A percentile compares a stretch with the other conserved stretches of the same genome.
Evolutionary conservation across 768 basidiomycete genomes (phyloP).

Genomic region (Macrolepiota fuliginosa): DNA sequence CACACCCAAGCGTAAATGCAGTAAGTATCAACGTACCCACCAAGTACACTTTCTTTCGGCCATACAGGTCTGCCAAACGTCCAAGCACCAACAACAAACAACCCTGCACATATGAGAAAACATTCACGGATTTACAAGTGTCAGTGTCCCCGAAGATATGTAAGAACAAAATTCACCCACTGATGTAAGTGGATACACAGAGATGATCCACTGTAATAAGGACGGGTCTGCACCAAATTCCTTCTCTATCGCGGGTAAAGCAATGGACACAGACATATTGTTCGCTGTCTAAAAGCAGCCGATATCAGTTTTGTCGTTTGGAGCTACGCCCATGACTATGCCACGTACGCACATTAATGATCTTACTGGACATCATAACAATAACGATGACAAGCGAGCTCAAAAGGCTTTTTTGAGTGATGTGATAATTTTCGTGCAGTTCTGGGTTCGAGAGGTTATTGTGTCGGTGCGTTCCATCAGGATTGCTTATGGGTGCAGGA

Average conservation of each 20-base stretch:
- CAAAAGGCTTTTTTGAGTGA: too few relatives aligned
- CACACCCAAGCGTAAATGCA: constrained; percentile 61
- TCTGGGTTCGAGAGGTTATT: too few relatives aligned
- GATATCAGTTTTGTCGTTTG: too few relatives aligned
- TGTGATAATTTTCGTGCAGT: too few relatives aligned
- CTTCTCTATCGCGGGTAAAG: constrained; percentile 47
- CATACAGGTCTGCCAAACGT: constrained; percentile 77
- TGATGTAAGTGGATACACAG: constrained; percentile 66
- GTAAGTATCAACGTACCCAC: constrained; percentile 53
- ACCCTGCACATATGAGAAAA: constrained; percentile 42
- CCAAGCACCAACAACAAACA: constrained; percentile 78
- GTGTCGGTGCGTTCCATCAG: too few relatives aligned
- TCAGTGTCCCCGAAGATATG: not conserved
- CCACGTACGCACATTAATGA: too few relatives aligned
- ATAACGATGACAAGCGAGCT: too few relatives aligned
- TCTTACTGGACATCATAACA: too few relatives aligned
- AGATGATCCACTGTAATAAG: constrained; percentile 62
- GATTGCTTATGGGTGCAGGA: too few relatives aligned
- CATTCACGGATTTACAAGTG: too few relatives aligned
- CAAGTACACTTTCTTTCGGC: constrained; percentile 67
- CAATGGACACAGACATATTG: constrained; percentile 46
- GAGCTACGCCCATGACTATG: too few relatives aligned
- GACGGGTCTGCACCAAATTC: constrained; percentile 51
- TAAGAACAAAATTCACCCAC: constrained; percentile 26
- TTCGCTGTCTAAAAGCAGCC: constrained; percentile 31